A percentile compares a stretch with the other conserved stretches of the same genome.
phyloP scores from a whole-genome alignment of 2,329 filamentous ascomycete genomes.

The Penicillium sp. region DNA sequence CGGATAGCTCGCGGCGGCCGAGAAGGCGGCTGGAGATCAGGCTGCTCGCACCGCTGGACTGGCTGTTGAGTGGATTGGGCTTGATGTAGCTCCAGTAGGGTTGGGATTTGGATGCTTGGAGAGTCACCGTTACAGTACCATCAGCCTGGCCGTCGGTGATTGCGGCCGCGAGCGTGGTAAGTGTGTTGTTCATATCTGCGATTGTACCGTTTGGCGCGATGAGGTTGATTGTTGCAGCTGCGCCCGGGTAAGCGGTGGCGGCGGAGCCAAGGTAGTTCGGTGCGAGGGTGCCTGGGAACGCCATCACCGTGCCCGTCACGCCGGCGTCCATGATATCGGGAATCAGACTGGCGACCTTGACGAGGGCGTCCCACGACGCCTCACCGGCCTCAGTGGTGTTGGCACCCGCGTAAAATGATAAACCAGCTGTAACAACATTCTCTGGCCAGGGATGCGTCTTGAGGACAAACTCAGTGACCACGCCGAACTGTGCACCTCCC shows the following conservation, averaged over 20 bases:
- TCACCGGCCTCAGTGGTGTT: conserved; percentile 19
- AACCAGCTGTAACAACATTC: conserved; percentile 23
- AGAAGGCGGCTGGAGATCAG: conserved; percentile 42
- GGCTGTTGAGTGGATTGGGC: conserved; percentile 29
- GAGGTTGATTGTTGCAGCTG: background rate
- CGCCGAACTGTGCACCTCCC: conserved; percentile 38
- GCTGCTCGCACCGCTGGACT: conserved; percentile 35
- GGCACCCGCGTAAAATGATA: conserved; percentile 24
- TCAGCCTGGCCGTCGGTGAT: background rate
- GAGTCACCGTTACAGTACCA: background rate
- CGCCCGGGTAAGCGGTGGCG: background rate
- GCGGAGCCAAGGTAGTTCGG: conserved; percentile 27
- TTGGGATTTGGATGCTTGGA: background rate
- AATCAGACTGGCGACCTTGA: conserved; percentile 24
- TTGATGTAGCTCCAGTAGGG: conserved; percentile 16
- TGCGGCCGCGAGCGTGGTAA: background rate
- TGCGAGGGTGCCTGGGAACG: conserved; percentile 10
- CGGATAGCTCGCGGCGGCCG: conserved; percentile 36
- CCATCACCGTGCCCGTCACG: conserved; percentile 11
- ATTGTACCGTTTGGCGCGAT: background rate
- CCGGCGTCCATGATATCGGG: conserved; percentile 29
- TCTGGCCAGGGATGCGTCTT: conserved; percentile 21
- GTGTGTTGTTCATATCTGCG: background rate
- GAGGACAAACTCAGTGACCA: conserved; percentile 30
- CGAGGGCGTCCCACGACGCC: conserved; percentile 37